Evolutionary conservation across 805 yeast species (phyloP), one percentile per base, ranked within the genome.

Genomic region (Saccharomycopsis sp.): DNA sequence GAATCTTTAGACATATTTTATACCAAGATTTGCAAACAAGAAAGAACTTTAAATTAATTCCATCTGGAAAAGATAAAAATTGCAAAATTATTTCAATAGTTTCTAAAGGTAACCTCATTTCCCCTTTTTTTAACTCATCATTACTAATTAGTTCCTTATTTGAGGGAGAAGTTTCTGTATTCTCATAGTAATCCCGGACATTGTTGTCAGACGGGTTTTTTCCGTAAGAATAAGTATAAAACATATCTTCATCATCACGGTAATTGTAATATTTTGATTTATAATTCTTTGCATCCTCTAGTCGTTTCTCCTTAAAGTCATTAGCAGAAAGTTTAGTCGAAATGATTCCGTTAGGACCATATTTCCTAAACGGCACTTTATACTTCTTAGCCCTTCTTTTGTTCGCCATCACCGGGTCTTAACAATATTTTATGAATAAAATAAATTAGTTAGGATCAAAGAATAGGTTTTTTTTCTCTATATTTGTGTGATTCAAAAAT

Each of bases 301-400:
- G 9, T 13, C n/a, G n/a, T 31, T 21, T 20, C 28, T 39, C 18
- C 14, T 26, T 34, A 32, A 31, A 37, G n/a, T 44, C 44, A 10
- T 34, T 37, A 19, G 39, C 23, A 10, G 45, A 42, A 10, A 42
- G 15, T 8, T 39, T 41, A 6, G 48, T 45, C 15, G 42, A 38
- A 4, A 45, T 37, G 5, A 43, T 30, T 13, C 42, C 49, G 26
- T 42, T 26, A 12, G 70, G 74, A 6, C 72, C 86, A 57, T 84
- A 85, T 58, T 79, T 72, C 58, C 76, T 70, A 61, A 83, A 87
- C 4, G 88, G 87, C 41, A 87, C 86, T 47, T 79, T 76, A 35
- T 71, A 66, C 67, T 87, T 81, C 66, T 80, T 81, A 9, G 95
- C 87, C 57, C 96, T 71, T 53, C 88, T 63, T 59, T 86, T 87